phyloP scores from a whole-genome alignment of 2,329 filamentous ascomycete genomes.

The Aspergillus sp. region DNA sequence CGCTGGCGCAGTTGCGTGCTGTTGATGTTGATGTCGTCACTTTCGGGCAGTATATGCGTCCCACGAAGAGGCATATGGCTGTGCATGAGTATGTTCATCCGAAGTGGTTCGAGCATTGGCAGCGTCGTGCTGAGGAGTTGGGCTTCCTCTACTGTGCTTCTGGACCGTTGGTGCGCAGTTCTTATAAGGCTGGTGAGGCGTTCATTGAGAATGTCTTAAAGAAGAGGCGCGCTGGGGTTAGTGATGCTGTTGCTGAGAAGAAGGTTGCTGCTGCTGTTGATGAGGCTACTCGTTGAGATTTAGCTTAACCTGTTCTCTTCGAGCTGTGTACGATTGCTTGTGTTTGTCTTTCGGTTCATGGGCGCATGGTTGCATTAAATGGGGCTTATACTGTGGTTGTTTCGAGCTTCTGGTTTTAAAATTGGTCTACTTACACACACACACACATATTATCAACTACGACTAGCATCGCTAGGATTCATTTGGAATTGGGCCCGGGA shows the following conservation, averaged over 20 bases:
- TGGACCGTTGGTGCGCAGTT: constrained; percentile 87
- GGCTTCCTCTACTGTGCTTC: constrained; percentile 97
- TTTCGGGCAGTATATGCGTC: constrained; percentile 99
- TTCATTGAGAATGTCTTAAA: constrained; percentile 98
- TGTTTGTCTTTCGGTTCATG: constrained; percentile 9
- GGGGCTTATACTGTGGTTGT: constrained; percentile 1
- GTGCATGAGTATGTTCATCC: constrained; percentile 95
- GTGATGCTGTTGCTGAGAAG: constrained; percentile 28
- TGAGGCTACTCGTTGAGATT: constrained; percentile 31
- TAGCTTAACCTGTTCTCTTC: not conserved
- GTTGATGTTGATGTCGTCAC: constrained; percentile 90
- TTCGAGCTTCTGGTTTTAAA: not conserved
- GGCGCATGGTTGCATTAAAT: constrained; percentile 18
- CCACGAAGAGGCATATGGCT: constrained; percentile 96
- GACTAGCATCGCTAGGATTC: not conserved
- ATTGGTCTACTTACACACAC: not conserved
- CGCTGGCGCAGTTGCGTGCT: constrained; percentile 76
- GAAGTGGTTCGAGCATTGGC: constrained; percentile 88
- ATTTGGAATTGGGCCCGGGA: not conserved
- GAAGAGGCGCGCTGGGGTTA: constrained; percentile 60
- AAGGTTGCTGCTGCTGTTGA: constrained; percentile 28
- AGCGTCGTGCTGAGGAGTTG: constrained; percentile 84
- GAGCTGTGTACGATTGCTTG: constrained; percentile 3
- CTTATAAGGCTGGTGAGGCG: constrained; percentile 96
- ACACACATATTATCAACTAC: not conserved